These are phyloP conservation scores for Neoboletus magnificus DNA, from an alignment of 768 basidiomycete species.

Conservation along the genomic window DNA sequence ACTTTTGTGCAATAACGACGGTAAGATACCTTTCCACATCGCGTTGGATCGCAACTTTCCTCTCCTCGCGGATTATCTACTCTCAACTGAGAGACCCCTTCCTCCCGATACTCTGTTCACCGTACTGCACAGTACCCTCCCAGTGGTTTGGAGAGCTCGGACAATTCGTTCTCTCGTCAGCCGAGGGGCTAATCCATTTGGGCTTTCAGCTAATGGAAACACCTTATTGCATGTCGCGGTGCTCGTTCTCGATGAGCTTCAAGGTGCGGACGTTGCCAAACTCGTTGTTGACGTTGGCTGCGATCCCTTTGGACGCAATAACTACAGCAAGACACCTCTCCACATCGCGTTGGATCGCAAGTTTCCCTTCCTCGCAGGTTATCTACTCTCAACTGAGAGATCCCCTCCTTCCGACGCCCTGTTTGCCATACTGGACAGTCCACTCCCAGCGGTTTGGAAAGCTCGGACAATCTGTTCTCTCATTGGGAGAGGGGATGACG, in stretches of 20 bases:
- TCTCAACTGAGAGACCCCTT: neutral
- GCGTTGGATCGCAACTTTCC: neutral
- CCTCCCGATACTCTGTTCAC: neutral
- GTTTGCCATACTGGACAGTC: neutral
- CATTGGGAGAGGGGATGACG: neutral
- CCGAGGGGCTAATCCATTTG: neutral
- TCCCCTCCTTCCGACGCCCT: neutral
- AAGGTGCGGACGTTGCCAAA: neutral
- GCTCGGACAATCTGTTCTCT: neutral
- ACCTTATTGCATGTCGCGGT: neutral
- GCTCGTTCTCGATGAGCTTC: neutral
- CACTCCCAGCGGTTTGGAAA: neutral
- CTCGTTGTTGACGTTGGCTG: slow-evolving; percentile 6
- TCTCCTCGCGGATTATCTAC: neutral
- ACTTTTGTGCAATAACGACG: neutral
- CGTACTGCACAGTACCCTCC: neutral
- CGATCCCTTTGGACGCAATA: neutral
- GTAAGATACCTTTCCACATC: slow-evolving; percentile 3
- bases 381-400: neutral
- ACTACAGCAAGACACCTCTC: neutral
- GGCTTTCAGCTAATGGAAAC: neutral
- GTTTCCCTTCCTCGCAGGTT: neutral
- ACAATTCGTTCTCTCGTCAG: neutral
- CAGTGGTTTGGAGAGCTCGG: neutral
- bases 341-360: slow-evolving; percentile 1